These are phyloP conservation scores for Sequoiadendron giganteum DNA, from an alignment of 75 land plant genomes.

Conservation along the genomic window DNA sequence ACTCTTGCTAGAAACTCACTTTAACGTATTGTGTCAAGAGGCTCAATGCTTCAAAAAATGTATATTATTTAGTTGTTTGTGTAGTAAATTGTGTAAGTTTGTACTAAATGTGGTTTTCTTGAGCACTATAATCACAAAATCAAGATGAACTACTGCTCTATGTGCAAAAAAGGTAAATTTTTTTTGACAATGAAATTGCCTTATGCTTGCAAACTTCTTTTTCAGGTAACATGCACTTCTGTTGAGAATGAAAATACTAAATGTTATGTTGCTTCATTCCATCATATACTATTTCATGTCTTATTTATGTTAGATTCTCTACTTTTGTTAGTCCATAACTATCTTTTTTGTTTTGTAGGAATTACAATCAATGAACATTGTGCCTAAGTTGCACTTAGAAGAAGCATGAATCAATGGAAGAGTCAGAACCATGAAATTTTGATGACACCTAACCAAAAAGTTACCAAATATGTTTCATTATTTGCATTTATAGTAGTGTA, in stretches of 20 bases:
- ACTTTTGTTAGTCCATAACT: not conserved
- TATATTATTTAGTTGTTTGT: not conserved
- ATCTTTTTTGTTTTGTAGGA: conserved; percentile 46
- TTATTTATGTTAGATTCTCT: not conserved
- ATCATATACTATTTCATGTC: not conserved
- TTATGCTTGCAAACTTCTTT: conserved; percentile 96
- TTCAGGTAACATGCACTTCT: conserved; percentile 58
- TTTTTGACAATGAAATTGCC: conserved; percentile 96
- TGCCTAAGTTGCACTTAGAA: conserved; percentile 73
- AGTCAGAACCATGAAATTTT: not conserved
- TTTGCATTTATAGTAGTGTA: not conserved
- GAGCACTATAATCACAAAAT: conserved; percentile 87
- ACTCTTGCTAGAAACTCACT: no score
- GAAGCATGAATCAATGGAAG: conserved; percentile 45
- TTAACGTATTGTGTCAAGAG: no score
- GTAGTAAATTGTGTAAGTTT: conserved; percentile 58
- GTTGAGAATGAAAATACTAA: not conserved
- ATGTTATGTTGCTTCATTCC: not conserved
- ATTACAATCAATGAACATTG: conserved; percentile 93
- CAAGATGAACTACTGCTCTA: conserved; percentile 68
- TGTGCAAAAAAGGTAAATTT: conserved; percentile 92
- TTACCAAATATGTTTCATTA: not conserved
- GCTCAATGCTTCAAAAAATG: not conserved
- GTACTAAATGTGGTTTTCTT: conserved; percentile 90
- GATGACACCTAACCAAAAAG: not conserved